These are phyloP conservation scores for Phytophthora boehmeriae DNA, from an alignment of 352 stramenopile genomes.

Conservation along the genomic window DNA sequence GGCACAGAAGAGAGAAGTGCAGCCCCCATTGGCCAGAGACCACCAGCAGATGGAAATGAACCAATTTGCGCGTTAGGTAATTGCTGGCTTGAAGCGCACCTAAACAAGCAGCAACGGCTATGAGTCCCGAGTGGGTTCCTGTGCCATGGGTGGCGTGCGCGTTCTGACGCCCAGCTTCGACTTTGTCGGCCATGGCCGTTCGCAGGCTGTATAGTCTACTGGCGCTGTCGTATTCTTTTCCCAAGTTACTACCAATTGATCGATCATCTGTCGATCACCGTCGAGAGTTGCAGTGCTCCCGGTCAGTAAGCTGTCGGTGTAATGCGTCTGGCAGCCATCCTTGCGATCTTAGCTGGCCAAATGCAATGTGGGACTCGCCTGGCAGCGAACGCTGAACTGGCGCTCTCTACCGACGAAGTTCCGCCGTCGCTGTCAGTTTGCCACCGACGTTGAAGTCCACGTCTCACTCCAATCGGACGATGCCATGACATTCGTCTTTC, in stretches of 20 bases:
- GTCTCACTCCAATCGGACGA: too few relatives aligned
- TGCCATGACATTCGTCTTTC: too few relatives aligned
- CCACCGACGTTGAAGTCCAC: too few relatives aligned
- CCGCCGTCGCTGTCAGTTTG: neutral
- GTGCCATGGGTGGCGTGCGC: neutral
- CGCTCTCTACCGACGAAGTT: too few relatives aligned
- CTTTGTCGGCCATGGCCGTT: neutral
- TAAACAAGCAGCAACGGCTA: neutral
- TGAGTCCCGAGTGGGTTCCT: neutral
- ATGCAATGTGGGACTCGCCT: neutral
- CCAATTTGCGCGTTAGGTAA: neutral
- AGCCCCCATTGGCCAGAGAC: neutral
- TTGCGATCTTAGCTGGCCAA: neutral
- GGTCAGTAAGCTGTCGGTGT: neutral
- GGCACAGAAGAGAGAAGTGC: neutral
- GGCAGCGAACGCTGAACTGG: neutral
- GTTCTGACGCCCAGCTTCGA: neutral
- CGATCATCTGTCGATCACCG: neutral
- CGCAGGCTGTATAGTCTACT: too few relatives aligned
- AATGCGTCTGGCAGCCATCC: slow-evolving; percentile 2
- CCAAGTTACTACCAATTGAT: too few relatives aligned
- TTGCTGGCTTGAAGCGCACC: neutral
- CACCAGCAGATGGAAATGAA: neutral
- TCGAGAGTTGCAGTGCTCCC: neutral
- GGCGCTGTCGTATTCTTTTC: too few relatives aligned